Evolutionary conservation across 805 yeast genomes (phyloP), one percentile per base, ranked within the genome.

Genomic region (Wickerhamia fluorescens): DNA sequence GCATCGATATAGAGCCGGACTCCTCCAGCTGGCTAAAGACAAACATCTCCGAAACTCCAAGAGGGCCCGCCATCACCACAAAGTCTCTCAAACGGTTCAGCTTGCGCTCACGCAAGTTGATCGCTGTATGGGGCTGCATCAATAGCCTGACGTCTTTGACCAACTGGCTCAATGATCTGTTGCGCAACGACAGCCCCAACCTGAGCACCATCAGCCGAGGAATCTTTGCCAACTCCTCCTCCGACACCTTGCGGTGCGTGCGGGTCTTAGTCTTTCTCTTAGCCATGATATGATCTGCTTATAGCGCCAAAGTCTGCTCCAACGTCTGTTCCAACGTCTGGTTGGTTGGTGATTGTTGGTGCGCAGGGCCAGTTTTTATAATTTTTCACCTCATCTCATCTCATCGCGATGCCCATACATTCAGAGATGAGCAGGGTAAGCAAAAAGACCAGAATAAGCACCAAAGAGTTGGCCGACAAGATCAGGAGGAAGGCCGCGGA

Each of bases 31-130:
- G 95, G 37, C 86, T 79, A 63, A 92, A 88, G 13, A 89, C 65
- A 58, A 92, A 75, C 48, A 92, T 58, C 57, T 89, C 95, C 5
- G 89, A 71, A 14, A 92, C 95, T 16, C 95, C 95, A 24, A 92
- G 65, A 9, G 97, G 97, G 5, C 97, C 97, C 21, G 96, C 84
- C 96, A 92, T 88, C n/a, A 86, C 95, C n/a, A 88, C 73, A 45
- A 82, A 92, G 58, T 89, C 98, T 53, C 82, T 85, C 41, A 92
- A 66, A 49, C 78, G 83, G 56, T 92, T 92, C 22, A 84, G 66
- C 51, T 84, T 85, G 28, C 97, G 68, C 58, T 92, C 98, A 40
- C 78, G 71, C 35, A 92, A 68, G 41, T 76, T 82, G 45, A 86
- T 76, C 8, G 97, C 96, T 3, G 98, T 92, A 48, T 89, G 94